These are phyloP conservation scores for Anisodus tanguticus DNA, from an alignment of 257 asterid genomes.

Conservation along the genomic window DNA sequence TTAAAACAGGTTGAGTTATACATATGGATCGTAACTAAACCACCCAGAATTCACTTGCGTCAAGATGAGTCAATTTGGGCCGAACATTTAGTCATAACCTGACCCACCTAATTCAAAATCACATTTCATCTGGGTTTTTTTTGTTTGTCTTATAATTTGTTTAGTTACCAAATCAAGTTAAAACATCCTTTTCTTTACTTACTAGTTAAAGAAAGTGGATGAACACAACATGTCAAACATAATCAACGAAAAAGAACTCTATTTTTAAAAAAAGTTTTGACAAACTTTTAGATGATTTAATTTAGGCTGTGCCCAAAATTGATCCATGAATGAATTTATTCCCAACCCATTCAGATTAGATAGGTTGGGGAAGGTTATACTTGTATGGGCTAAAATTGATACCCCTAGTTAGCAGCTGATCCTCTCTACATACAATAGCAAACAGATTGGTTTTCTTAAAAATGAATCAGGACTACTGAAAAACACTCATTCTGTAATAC, in stretches of 20 bases:
- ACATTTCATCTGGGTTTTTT: not conserved
- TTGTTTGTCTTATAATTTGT: not conserved
- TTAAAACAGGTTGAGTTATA: not conserved
- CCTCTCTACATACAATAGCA: conserved; percentile 10
- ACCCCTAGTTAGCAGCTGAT: conserved; percentile 10
- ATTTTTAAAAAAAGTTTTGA: not conserved
- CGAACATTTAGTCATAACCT: not conserved
- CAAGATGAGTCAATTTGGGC: not conserved
- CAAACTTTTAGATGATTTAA: not conserved
- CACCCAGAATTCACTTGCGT: conserved; percentile 17
- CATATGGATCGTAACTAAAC: not conserved
- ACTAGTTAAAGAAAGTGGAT: not conserved
- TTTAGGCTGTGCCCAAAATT: conserved; percentile 6
- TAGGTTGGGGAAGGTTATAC: conserved; percentile 22
- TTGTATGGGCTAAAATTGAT: not conserved
- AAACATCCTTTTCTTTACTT: not conserved
- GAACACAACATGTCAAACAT: not conserved
- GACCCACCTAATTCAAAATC: not conserved
- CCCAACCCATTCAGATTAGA: not conserved
- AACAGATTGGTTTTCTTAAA: not conserved
- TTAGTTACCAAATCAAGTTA: not conserved
- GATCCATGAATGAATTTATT: not conserved
- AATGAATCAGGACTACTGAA: not conserved
- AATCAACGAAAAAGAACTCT: not conserved
- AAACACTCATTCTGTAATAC: not conserved